Conservation (phyloP, 169 alveolate genomes). For the Plasmodium berghei region DNA sequence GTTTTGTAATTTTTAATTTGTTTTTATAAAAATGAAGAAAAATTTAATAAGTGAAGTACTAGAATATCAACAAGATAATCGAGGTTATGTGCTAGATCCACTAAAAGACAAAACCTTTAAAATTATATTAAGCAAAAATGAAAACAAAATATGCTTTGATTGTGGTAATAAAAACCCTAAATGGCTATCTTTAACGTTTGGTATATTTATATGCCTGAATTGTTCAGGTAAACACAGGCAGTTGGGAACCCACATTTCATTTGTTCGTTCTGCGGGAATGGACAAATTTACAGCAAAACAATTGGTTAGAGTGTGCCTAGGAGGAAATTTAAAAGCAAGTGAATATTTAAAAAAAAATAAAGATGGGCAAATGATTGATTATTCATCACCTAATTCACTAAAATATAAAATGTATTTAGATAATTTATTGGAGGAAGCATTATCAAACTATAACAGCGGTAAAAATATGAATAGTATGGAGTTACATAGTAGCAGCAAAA, state of each 20-base stretch:
- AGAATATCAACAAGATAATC: conserved; percentile 81
- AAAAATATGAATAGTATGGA: background rate
- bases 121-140: conserved; percentile 80
- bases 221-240: conserved; percentile 96
- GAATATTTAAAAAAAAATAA: conserved; percentile 63
- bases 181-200: conserved; percentile 96
- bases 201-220: conserved; percentile 95
- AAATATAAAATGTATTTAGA: conserved; percentile 74
- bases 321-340: conserved; percentile 83
- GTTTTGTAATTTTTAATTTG: conserved; percentile 7
- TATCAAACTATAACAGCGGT: conserved; percentile 34
- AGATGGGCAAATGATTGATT: conserved; percentile 34
- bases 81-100: conserved; percentile 88
- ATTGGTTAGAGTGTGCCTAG: conserved; percentile 83
- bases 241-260: conserved; percentile 96
- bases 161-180: conserved; percentile 96
- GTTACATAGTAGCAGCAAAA: conserved; percentile 1
- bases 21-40: conserved; percentile 48
- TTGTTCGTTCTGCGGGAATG: conserved; percentile 94
- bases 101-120: conserved; percentile 86
- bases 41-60: conserved; percentile 63
- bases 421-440: conserved; percentile 62
- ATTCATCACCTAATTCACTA: conserved; percentile 43
- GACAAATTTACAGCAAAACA: conserved; percentile 92
- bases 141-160: conserved; percentile 93